Conservation (phyloP, 164 flowering plant genomes). For the Vitis cinerea region DNA sequence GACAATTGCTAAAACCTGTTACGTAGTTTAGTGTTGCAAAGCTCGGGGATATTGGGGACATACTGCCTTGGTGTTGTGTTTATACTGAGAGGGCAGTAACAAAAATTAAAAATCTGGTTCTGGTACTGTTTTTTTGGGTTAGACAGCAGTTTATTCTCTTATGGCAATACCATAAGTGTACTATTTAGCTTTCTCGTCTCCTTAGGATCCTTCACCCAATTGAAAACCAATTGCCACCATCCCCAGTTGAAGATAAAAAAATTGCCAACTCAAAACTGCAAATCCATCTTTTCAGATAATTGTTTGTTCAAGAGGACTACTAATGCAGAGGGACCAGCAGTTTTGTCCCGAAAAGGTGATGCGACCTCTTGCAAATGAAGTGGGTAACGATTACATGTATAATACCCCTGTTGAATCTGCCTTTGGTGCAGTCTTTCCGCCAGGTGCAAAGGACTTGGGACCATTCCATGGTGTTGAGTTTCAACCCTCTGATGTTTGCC, state of each 20-base stretch:
- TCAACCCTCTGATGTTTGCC: slow-evolving; percentile 59
- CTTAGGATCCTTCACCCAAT: slow-evolving; percentile 14
- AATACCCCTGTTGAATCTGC: slow-evolving; percentile 31
- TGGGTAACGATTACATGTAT: slow-evolving; percentile 26
- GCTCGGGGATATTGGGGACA: slow-evolving; percentile 13
- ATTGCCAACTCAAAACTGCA: neutral
- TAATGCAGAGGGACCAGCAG: slow-evolving; percentile 48
- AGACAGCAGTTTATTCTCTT: slow-evolving; percentile 15
- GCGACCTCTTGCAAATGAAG: slow-evolving; percentile 32
- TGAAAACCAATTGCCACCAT: neutral
- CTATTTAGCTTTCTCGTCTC: slow-evolving; percentile 19
- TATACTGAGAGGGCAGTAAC: slow-evolving; percentile 19
- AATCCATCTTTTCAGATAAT: slow-evolving; percentile 9
- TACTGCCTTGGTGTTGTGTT: slow-evolving; percentile 14
- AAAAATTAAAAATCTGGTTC: slow-evolving; percentile 12
- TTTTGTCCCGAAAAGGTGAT: slow-evolving; percentile 22
- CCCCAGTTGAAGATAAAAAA: neutral
- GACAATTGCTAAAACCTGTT: slow-evolving; percentile 83
- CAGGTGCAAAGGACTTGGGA: slow-evolving; percentile 21
- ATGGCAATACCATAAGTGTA: slow-evolving; percentile 19
- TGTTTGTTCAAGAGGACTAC: slow-evolving; percentile 2
- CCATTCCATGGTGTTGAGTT: slow-evolving; percentile 53
- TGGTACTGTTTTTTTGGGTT: slow-evolving; percentile 18
- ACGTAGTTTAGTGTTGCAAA: slow-evolving; percentile 49
- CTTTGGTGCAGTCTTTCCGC: slow-evolving; percentile 27